Percentiles rank a stretch among this genome's conserved stretches.
phyloP scores from a whole-genome alignment of 495 filamentous ascomycete genomes.

The Aspergillus biplanus region DNA sequence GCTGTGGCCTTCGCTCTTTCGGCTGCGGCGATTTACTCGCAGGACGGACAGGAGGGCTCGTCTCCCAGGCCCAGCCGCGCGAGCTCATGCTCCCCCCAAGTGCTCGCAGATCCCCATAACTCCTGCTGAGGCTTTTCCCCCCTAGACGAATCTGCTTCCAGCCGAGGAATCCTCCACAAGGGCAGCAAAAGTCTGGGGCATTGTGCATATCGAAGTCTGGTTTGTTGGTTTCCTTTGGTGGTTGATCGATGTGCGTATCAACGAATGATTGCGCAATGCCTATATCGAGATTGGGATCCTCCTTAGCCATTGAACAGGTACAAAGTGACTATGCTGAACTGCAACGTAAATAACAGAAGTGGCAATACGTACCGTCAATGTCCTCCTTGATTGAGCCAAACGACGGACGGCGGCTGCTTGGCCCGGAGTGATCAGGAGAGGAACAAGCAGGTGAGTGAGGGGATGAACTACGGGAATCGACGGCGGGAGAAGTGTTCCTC shows the following conservation, averaged over 20 bases:
- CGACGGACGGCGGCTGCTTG: slow-evolving; percentile 46
- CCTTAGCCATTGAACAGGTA: not conserved
- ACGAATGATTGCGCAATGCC: slow-evolving; percentile 74
- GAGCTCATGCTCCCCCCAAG: slow-evolving; percentile 48
- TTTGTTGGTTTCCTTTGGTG: slow-evolving; percentile 51
- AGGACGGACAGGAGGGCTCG: slow-evolving; percentile 32
- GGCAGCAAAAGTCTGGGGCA: slow-evolving; percentile 67
- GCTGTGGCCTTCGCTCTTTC: slow-evolving; percentile 33
- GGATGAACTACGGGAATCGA: slow-evolving; percentile 42
- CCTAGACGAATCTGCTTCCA: slow-evolving; percentile 73
- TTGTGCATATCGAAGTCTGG: slow-evolving; percentile 43
- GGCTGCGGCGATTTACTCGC: slow-evolving; percentile 30
- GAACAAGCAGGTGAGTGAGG: slow-evolving; percentile 39
- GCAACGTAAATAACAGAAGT: not conserved
- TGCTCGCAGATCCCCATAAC: slow-evolving; percentile 67
- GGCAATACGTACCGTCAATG: slow-evolving; percentile 40
- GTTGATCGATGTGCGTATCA: slow-evolving; percentile 64
- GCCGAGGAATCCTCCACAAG: slow-evolving; percentile 69
- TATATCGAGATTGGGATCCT: slow-evolving; percentile 22
- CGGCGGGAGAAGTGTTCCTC: slow-evolving; percentile 29
- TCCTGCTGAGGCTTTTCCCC: slow-evolving; percentile 70
- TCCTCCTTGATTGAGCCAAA: slow-evolving; percentile 55
- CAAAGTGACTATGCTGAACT: not conserved
- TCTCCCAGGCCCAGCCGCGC: slow-evolving; percentile 61
- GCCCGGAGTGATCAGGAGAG: slow-evolving; percentile 45